Percentiles rank a stretch among this genome's conserved stretches.
phyloP scores from a whole-genome alignment of 2,329 filamentous ascomycete species.

The Plenodomus tracheiphilus region DNA sequence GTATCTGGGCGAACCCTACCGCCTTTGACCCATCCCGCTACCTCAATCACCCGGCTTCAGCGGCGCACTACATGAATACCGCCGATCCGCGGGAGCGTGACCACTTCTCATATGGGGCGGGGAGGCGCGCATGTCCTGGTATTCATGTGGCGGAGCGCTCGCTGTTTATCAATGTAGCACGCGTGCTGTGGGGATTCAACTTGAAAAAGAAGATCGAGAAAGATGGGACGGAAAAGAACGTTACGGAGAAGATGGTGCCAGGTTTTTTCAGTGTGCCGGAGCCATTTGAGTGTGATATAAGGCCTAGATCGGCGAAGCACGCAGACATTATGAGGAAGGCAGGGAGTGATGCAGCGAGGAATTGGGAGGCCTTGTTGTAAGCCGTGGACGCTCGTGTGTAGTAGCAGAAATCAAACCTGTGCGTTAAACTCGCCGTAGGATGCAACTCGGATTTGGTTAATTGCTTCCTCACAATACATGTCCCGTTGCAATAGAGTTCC shows the following conservation, averaged over 20 bases:
- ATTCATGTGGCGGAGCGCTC: slow-evolving; percentile 44
- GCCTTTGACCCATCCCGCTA: slow-evolving; percentile 38
- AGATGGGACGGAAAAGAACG: slow-evolving; percentile 29
- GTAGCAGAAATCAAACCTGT: too few relatives aligned
- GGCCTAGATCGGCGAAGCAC: slow-evolving; percentile 25
- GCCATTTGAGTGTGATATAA: slow-evolving; percentile 37
- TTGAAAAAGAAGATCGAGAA: slow-evolving; percentile 29
- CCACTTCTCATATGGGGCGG: slow-evolving; percentile 44
- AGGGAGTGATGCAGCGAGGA: slow-evolving; percentile 25
- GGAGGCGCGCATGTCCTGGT: slow-evolving; percentile 41
- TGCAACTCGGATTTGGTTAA: too few relatives aligned
- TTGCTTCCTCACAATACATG: too few relatives aligned
- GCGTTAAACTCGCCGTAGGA: too few relatives aligned
- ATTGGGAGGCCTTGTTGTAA: slow-evolving; percentile 6
- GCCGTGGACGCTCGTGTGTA: too few relatives aligned
- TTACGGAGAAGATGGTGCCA: slow-evolving; percentile 31
- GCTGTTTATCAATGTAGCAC: slow-evolving; percentile 40
- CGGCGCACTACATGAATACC: slow-evolving; percentile 37
- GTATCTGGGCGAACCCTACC: slow-evolving; percentile 28
- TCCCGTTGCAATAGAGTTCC: too few relatives aligned
- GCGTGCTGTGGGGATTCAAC: slow-evolving; percentile 43
- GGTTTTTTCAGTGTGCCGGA: slow-evolving; percentile 39
- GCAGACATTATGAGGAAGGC: slow-evolving; percentile 26
- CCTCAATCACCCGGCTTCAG: slow-evolving; percentile 24
- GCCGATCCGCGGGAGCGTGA: slow-evolving; percentile 38